Percentiles rank a stretch among this genome's conserved stretches.
phyloP scores from a whole-genome alignment of 768 basidiomycete genomes.

The Mycena epipterygia region DNA sequence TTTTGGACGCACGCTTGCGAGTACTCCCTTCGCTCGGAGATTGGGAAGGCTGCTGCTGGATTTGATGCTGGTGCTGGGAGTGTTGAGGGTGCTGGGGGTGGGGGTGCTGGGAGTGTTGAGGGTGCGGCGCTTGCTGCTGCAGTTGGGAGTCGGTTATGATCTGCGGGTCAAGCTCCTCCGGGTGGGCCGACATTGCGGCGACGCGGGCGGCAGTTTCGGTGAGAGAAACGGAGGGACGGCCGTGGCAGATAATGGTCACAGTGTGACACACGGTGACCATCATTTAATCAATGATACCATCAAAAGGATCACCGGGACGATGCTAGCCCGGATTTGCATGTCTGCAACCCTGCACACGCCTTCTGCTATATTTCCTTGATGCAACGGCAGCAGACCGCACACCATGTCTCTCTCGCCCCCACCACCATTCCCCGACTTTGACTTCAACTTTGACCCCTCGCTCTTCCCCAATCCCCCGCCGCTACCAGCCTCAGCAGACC shows the following conservation, averaged over 20 bases:
- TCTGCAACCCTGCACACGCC: not conserved
- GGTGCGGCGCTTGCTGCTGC: constrained; percentile 51
- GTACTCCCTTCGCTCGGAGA: constrained; percentile 45
- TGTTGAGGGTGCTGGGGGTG: constrained; percentile 56
- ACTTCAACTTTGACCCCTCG: constrained; percentile 78
- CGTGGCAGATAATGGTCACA: not conserved
- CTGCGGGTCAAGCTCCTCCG: constrained; percentile 74
- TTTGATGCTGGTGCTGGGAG: constrained; percentile 52
- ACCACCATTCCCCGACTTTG: constrained; percentile 76
- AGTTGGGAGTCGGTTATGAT: constrained; percentile 18
- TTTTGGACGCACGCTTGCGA: constrained; percentile 72
- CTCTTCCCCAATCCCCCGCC: constrained; percentile 76
- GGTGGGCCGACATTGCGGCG: constrained; percentile 80
- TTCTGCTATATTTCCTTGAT: constrained; percentile 24
- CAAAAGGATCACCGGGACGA: not conserved
- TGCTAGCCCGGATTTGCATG: not conserved
- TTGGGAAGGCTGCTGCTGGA: constrained; percentile 55
- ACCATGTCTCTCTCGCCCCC: constrained; percentile 51
- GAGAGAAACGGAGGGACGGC: constrained; percentile 9
- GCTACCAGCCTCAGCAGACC: constrained; percentile 78
- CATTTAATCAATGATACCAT: not conserved
- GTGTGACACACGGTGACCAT: not conserved
- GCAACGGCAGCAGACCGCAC: constrained; percentile 23
- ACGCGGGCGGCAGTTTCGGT: constrained; percentile 41
- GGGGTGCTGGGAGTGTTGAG: constrained; percentile 52